phyloP scores from a whole-genome alignment of 2,329 filamentous ascomycete species.

The Cladosporium phlei region DNA sequence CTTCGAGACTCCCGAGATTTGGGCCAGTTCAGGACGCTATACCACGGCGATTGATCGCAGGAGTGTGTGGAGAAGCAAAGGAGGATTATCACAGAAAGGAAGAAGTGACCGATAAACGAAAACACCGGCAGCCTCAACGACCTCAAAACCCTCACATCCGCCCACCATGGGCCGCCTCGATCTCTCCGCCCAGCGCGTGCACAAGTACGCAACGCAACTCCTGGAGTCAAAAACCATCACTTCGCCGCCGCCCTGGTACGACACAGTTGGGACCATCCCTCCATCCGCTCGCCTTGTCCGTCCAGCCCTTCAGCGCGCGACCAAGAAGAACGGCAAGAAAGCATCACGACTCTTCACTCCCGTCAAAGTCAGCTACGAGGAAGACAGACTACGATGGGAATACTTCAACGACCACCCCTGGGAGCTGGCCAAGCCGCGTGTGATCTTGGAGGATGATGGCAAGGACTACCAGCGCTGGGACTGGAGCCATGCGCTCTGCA shows the following conservation, averaged over 20 bases:
- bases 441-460: slow-evolving; percentile 80
- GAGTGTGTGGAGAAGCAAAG: no score
- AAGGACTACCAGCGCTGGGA: slow-evolving; percentile 71
- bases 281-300: slow-evolving; percentile 58
- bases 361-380: slow-evolving; percentile 69
- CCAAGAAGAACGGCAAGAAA: slow-evolving; percentile 52
- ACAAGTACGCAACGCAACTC: slow-evolving; percentile 48
- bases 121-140: background rate
- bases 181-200: slow-evolving; percentile 49
- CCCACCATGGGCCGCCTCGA: slow-evolving; percentile 49
- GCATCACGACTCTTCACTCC: slow-evolving; percentile 77
- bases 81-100: no score
- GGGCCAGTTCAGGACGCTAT: no score
- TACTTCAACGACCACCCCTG: slow-evolving; percentile 96
- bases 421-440: slow-evolving; percentile 84
- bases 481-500: slow-evolving; percentile 55
- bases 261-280: slow-evolving; percentile 53
- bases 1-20: slow-evolving; percentile 6
- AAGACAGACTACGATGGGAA: slow-evolving; percentile 71
- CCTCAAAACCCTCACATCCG: background rate
- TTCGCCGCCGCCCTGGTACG: slow-evolving; percentile 52
- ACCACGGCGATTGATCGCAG: no score
- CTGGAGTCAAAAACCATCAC: slow-evolving; percentile 40
- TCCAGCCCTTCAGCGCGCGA: slow-evolving; percentile 45
- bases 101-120: no score